Evolutionary conservation across 371 early-diverging fungal species (phyloP).

Genomic region (Enterospora canceri): DNA sequence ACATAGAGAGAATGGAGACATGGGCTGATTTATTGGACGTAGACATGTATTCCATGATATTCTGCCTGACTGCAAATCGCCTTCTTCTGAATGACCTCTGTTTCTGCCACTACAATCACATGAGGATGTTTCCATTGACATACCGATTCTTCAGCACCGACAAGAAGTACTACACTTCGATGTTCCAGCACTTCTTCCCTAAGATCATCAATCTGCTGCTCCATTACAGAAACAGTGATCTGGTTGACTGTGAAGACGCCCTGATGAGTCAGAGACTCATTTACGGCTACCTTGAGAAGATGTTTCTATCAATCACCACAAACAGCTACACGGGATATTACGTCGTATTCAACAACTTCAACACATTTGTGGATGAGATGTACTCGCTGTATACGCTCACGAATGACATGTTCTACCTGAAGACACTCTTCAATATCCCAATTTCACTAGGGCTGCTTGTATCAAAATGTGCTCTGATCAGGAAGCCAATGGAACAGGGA

Average conservation of each 20-base stretch:
- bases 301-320: constrained; percentile 6
- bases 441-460: constrained; percentile 16
- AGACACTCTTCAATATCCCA: constrained; percentile 25
- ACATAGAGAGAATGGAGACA: background rate
- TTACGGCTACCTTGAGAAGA: background rate
- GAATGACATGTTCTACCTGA: constrained; percentile 13
- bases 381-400: constrained; percentile 17
- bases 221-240: background rate
- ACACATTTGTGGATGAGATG: constrained; percentile 1
- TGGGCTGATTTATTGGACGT: background rate
- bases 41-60: background rate
- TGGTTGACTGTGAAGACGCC: background rate
- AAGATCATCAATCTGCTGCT: background rate
- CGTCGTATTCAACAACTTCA: constrained; percentile 12
- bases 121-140: constrained; percentile 2
- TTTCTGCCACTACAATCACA: background rate
- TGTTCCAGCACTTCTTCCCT: constrained; percentile 7
- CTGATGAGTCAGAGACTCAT: background rate
- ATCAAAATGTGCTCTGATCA: constrained; percentile 10
- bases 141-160: constrained; percentile 26
- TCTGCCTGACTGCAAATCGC: background rate
- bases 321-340: constrained; percentile 16
- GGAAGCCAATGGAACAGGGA: background rate
- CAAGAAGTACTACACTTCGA: constrained; percentile 8
- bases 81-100: background rate